Evolutionary conservation across 1,284 basidiomycete genomes (phyloP).

Genomic region (Moesziomyces sp.): DNA sequence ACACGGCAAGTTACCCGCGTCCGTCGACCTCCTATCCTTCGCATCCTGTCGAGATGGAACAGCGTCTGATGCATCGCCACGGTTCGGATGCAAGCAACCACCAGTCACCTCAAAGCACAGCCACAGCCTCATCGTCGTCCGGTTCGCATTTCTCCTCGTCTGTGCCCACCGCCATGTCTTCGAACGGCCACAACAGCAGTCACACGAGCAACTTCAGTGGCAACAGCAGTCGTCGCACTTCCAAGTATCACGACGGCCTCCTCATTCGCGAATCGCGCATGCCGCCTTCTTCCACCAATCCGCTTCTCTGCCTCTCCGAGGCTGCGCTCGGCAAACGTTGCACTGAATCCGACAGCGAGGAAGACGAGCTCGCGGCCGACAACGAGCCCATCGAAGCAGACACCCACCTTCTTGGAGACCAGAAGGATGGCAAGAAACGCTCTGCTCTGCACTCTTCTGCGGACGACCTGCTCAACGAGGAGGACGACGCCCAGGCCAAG

Average conservation of each 20-base stretch:
- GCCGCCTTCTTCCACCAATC: constrained; percentile 48
- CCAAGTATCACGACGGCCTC: constrained; percentile 48
- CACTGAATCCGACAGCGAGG: constrained; percentile 42
- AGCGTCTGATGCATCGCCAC: constrained; percentile 15
- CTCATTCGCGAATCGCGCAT: constrained; percentile 44
- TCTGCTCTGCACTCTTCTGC: constrained; percentile 6
- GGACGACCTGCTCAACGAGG: constrained; percentile 22
- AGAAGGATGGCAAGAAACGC: constrained; percentile 18
- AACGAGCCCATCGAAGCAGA: constrained; percentile 6
- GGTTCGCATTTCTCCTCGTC: constrained; percentile 27
- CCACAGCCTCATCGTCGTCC: constrained; percentile 19
- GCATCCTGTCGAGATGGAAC: constrained; percentile 3
- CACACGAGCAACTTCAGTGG: constrained; percentile 20
- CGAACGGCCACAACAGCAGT: constrained; percentile 17
- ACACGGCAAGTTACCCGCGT: constrained; percentile 4
- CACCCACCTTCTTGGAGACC: constrained; percentile 11
- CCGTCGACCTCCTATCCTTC: constrained; percentile 6
- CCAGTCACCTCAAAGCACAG: constrained; percentile 33
- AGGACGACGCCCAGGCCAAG: constrained; percentile 30
- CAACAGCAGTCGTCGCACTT: constrained; percentile 33
- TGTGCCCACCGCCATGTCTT: constrained; percentile 19
- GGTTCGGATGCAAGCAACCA: constrained; percentile 44
- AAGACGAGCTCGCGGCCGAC: constrained; percentile 33
- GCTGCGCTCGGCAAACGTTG: constrained; percentile 48
- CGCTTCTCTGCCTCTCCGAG: constrained; percentile 47